Evolutionary conservation across 23 red algal species (phyloP).

Genomic region (Agarophyton chilense): DNA sequence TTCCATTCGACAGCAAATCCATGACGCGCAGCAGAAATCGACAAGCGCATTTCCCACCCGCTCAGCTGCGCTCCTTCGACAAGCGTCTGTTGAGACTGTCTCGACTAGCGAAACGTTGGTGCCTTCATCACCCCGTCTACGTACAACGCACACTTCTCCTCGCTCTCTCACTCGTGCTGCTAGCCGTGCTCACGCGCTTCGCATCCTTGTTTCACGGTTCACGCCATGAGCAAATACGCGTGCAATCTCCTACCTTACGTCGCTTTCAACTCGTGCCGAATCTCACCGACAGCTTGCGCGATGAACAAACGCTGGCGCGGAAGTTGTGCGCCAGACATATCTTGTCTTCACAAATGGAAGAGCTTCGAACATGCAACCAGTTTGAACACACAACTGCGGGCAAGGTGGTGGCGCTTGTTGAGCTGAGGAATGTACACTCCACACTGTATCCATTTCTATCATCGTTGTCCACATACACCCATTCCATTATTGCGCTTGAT

Average conservation of each 20-base stretch:
- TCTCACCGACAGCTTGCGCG: not conserved
- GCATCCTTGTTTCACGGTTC: not conserved
- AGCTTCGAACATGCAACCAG: slow-evolving; percentile 37
- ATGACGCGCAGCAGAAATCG: not conserved
- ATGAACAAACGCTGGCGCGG: not conserved
- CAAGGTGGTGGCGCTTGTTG: slow-evolving; percentile 82
- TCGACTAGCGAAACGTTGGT: not conserved
- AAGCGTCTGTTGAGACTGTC: slow-evolving; percentile 26
- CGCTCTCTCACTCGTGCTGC: not conserved
- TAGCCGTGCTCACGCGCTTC: not conserved
- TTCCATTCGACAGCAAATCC: not conserved
- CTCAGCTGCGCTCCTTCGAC: not conserved
- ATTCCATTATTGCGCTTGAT: slow-evolving; percentile 74
- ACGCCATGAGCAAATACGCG: not conserved
- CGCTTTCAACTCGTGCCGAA: not conserved
- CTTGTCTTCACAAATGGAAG: not conserved
- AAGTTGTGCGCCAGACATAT: not conserved
- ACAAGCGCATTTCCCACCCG: not conserved
- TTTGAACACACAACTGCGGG: not conserved
- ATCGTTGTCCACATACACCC: slow-evolving; percentile 10
- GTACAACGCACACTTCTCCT: not conserved
- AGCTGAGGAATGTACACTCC: slow-evolving; percentile 58
- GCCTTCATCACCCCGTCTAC: not conserved
- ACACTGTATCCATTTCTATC: slow-evolving; percentile 47
- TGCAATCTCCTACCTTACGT: not conserved